A percentile compares a stretch with the other conserved stretches of the same genome.
Evolutionary conservation across 352 stramenopile species (phyloP).

Genomic region (Pilasporangium apinafurcum): DNA sequence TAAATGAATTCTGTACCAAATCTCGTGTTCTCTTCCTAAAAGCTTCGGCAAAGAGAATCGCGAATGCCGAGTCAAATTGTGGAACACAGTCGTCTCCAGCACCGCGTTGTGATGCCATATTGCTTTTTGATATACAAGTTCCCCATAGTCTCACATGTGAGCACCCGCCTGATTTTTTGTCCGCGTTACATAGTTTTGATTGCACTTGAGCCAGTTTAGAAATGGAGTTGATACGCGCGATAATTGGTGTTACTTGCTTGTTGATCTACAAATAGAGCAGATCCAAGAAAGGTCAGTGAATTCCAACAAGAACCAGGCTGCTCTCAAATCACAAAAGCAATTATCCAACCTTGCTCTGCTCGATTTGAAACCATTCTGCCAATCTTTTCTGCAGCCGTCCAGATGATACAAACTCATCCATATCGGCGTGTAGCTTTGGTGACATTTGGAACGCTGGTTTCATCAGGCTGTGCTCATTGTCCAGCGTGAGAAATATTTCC

Average conservation of each 20-base stretch:
- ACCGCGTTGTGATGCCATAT: too few species aligned
- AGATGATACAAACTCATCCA: conserved; percentile 23
- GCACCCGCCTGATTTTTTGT: conserved; percentile 26
- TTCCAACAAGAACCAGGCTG: too few species aligned
- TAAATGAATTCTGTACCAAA: conserved; percentile 70
- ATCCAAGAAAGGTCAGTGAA: background rate
- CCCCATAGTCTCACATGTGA: conserved; percentile 30
- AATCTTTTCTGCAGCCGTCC: conserved; percentile 21
- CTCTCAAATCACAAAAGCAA: background rate
- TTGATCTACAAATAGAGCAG: conserved; percentile 24
- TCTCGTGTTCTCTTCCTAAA: conserved; percentile 60
- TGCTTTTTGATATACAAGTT: background rate
- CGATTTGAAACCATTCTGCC: conserved; percentile 22
- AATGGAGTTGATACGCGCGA: conserved; percentile 55
- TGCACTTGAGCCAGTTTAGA: conserved; percentile 48
- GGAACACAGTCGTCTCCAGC: too few species aligned
- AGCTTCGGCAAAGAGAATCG: conserved; percentile 48
- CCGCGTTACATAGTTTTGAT: conserved; percentile 37
- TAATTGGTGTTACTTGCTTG: conserved; percentile 26
- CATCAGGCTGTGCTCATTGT: too few species aligned
- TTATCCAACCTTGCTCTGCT: conserved; percentile 27
- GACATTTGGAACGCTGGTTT: conserved; percentile 14
- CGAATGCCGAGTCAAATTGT: conserved; percentile 37
- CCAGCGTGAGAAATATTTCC: conserved; percentile 57
- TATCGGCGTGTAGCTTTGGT: conserved; percentile 13